phyloP scores from a whole-genome alignment of 495 filamentous ascomycete species.

The Hamigera avellanea region DNA sequence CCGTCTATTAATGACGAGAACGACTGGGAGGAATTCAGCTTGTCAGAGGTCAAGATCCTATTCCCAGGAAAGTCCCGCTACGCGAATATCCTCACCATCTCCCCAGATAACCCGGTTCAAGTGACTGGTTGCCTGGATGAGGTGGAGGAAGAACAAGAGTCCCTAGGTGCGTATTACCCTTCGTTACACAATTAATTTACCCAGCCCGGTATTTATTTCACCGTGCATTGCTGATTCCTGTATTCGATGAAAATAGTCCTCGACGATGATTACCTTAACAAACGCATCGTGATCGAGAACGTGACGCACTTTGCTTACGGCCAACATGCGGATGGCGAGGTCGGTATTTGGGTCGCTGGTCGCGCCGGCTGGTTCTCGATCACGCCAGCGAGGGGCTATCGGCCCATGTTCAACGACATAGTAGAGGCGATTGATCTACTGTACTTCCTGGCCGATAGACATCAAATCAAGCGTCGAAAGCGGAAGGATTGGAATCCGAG shows the following conservation, averaged over 20 bases:
- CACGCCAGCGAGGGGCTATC: slow-evolving; percentile 47
- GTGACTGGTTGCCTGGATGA: slow-evolving; percentile 42
- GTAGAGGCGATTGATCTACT: slow-evolving; percentile 58
- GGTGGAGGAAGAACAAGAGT: slow-evolving; percentile 32
- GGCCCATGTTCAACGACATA: slow-evolving; percentile 50
- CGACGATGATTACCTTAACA: slow-evolving; percentile 32
- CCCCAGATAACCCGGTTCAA: slow-evolving; percentile 39
- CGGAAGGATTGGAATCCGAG: slow-evolving; percentile 22
- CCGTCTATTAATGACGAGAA: slow-evolving; percentile 43
- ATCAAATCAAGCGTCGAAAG: slow-evolving; percentile 24
- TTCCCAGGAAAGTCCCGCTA: slow-evolving; percentile 35
- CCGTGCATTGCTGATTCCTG: not conserved
- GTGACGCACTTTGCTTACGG: slow-evolving; percentile 61
- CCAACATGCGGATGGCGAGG: slow-evolving; percentile 44
- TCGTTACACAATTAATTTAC: not conserved
- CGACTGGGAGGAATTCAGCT: slow-evolving; percentile 45
- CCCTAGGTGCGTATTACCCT: slow-evolving; percentile 22
- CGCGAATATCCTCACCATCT: slow-evolving; percentile 42
- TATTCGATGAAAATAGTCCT: slow-evolving; percentile 20
- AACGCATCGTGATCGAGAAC: slow-evolving; percentile 51
- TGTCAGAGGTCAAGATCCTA: slow-evolving; percentile 42
- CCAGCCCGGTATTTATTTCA: not conserved
- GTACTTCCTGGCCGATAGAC: slow-evolving; percentile 50
- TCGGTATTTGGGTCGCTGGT: slow-evolving; percentile 66
- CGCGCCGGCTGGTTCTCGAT: slow-evolving; percentile 73